Percentiles rank a stretch among this genome's conserved stretches.
Evolutionary conservation across 2,329 filamentous ascomycete species (phyloP).

Genomic region (Hawksworthiomyces lignivorus): DNA sequence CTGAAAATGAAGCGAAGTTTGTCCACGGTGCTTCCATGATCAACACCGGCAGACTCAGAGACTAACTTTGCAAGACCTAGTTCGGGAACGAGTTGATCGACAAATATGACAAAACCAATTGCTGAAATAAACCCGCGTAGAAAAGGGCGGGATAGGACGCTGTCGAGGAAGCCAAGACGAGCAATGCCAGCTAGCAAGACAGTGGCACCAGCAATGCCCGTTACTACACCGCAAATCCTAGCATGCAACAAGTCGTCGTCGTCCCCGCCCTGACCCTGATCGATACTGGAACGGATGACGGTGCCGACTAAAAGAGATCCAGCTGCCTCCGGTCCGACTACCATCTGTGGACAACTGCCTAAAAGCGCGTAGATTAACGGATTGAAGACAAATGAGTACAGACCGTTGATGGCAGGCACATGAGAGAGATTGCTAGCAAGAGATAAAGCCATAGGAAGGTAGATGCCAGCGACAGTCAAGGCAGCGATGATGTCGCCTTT

Average conservation of each 20-base stretch:
- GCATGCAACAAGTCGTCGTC: conserved; percentile 64
- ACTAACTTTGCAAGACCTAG: conserved; percentile 66
- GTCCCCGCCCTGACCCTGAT: conserved; percentile 55
- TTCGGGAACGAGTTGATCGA: conserved; percentile 90
- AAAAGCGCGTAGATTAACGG: conserved; percentile 86
- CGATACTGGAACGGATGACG: conserved; percentile 71
- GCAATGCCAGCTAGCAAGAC: conserved; percentile 83
- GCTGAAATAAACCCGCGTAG: conserved; percentile 93
- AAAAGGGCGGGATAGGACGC: conserved; percentile 87
- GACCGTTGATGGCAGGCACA: conserved; percentile 83
- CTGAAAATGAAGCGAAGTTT: conserved; percentile 74
- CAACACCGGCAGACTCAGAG: conserved; percentile 51
- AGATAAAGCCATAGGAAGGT: conserved; percentile 93
- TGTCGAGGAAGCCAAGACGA: conserved; percentile 86
- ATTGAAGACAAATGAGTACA: conserved; percentile 91
- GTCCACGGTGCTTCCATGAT: conserved; percentile 77
- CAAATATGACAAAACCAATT: conserved; percentile 91
- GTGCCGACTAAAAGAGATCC: conserved; percentile 85
- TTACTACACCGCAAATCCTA: conserved; percentile 78
- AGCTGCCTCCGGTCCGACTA: conserved; percentile 90
- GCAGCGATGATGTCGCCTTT: conserved; percentile 82
- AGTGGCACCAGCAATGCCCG: conserved; percentile 78
- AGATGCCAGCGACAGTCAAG: conserved; percentile 96
- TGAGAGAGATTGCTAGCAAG: conserved; percentile 89
- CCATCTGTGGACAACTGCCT: conserved; percentile 85